Evolutionary conservation across 1,139 yeast species (phyloP).

Genomic region (Suhomyces ambrosiae): DNA sequence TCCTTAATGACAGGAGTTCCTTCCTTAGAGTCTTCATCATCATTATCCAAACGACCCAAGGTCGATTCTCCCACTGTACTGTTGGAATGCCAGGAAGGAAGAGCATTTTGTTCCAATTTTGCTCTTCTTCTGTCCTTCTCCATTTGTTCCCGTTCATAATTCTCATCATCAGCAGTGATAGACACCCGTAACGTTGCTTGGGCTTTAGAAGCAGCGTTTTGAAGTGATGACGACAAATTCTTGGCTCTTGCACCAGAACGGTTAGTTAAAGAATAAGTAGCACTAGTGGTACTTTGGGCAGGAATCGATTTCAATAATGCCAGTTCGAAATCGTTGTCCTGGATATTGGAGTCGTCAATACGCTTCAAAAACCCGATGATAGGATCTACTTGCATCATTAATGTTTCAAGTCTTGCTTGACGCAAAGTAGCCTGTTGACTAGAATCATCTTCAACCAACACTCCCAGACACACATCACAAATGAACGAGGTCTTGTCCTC

Average conservation of each 20-base stretch:
- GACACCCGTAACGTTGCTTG: slow-evolving; percentile 86
- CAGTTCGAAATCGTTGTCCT: slow-evolving; percentile 85
- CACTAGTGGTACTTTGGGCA: slow-evolving; percentile 70
- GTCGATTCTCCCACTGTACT: slow-evolving; percentile 73
- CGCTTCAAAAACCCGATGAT: slow-evolving; percentile 79
- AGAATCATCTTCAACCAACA: slow-evolving; percentile 84
- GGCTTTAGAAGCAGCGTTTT: slow-evolving; percentile 46
- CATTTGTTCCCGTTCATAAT: slow-evolving; percentile 63
- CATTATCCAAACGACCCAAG: slow-evolving; percentile 56
- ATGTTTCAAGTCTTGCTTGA: slow-evolving; percentile 77
- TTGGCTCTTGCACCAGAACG: slow-evolving; percentile 31
- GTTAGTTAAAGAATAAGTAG: slow-evolving; percentile 56
- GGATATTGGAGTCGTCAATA: slow-evolving; percentile 82
- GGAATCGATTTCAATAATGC: slow-evolving; percentile 81
- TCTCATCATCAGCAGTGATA: slow-evolving; percentile 89
- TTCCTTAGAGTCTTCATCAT: slow-evolving; percentile 27
- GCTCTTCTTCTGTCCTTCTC: slow-evolving; percentile 69
- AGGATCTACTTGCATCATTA: slow-evolving; percentile 91
- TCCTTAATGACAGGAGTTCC: slow-evolving; percentile 21
- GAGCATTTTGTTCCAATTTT: slow-evolving; percentile 86
- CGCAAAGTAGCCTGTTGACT: slow-evolving; percentile 79
- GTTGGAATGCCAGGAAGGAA: slow-evolving; percentile 94
- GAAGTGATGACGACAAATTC: slow-evolving; percentile 34
- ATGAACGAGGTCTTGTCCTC: slow-evolving; percentile 79
- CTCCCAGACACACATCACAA: slow-evolving; percentile 81